Conservation (phyloP, 805 yeast species). For the Saccharomycopsis malanga region DNA sequence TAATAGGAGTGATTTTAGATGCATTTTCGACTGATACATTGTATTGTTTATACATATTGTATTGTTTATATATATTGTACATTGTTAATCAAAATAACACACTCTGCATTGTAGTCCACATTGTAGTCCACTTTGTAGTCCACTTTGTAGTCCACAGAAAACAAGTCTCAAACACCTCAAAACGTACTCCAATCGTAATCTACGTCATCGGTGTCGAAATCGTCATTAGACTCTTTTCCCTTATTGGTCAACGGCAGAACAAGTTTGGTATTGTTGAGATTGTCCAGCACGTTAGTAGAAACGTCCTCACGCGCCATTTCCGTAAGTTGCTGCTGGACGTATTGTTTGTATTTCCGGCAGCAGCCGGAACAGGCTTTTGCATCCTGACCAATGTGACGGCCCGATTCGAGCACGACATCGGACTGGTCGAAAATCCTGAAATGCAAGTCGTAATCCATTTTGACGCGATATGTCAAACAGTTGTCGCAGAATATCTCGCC, state of each 20-base stretch:
- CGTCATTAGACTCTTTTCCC: constrained; percentile 2
- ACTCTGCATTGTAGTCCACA: background rate
- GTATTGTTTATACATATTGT: no score
- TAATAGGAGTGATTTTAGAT: no score
- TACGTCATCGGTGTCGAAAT: constrained; percentile 12
- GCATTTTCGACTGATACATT: no score
- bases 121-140: no score
- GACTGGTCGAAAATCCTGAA: constrained; percentile 22
- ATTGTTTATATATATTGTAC: no score
- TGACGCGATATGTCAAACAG: constrained; percentile 31
- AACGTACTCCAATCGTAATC: constrained; percentile 21
- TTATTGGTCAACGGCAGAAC: background rate
- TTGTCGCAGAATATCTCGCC: constrained; percentile 37
- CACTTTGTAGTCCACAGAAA: no score
- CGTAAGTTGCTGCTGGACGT: constrained; percentile 3
- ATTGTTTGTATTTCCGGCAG: constrained; percentile 5
- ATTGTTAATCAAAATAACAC: background rate
- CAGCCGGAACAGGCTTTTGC: constrained; percentile 8
- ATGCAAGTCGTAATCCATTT: constrained; percentile 31
- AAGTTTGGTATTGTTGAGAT: background rate
- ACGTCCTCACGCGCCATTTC: constrained; percentile 3
- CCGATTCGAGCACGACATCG: background rate
- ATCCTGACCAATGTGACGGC: constrained; percentile 2
- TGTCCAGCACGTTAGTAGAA: background rate
- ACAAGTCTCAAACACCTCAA: no score